These are phyloP conservation scores for Bolboschoenus planiculmis DNA, from an alignment of 176 grass and related monocot genomes.

Conservation along the genomic window DNA sequence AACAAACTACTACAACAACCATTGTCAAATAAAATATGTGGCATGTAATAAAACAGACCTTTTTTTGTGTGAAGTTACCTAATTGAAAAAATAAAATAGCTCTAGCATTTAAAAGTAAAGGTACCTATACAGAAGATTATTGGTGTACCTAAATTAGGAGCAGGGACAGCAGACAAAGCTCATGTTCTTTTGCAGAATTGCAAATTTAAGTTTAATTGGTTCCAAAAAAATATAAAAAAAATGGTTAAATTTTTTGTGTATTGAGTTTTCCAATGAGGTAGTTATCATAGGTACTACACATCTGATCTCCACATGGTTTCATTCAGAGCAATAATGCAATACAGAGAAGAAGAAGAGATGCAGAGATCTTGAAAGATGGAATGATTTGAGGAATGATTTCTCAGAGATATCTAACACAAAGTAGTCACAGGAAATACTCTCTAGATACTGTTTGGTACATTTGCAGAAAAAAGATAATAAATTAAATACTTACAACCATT, in stretches of 20 bases:
- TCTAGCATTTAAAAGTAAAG: not conserved
- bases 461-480: not conserved
- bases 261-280: not conserved
- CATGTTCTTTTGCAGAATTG: slow-evolving; percentile 1
- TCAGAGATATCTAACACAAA: not conserved
- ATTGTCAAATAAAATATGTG: too few relatives aligned
- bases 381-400: not conserved
- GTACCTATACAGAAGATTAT: not conserved
- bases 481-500: too few relatives aligned
- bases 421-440: not conserved
- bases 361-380: not conserved
- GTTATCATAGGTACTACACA: slow-evolving; percentile 6
- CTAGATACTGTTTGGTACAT: not conserved
- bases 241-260: not conserved
- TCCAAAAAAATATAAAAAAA: not conserved
- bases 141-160: not conserved
- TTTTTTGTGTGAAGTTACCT: not conserved
- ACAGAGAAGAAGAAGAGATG: not conserved
- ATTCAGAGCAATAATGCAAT: slow-evolving; percentile 9
- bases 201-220: not conserved
- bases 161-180: not conserved
- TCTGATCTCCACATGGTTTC: slow-evolving; percentile 9
- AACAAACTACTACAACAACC: not conserved
- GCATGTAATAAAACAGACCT: not conserved
- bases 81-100: not conserved